A percentile compares a stretch with the other conserved stretches of the same genome.
Conservation (phyloP, 768 basidiomycete genomes). For the Coprinopsis sp. region DNA sequence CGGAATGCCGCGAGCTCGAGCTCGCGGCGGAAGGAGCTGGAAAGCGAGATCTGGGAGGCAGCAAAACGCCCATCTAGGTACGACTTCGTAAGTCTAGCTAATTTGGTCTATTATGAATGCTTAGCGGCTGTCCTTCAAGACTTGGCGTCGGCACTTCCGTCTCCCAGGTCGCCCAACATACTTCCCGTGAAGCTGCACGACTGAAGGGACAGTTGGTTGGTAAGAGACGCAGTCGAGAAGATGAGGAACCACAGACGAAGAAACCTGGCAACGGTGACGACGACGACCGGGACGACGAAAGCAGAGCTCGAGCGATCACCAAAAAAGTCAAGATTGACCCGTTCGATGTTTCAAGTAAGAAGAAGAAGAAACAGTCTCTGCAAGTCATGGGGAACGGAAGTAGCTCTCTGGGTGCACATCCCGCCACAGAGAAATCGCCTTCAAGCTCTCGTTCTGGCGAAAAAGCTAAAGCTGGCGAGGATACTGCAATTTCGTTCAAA, state of each 20-base stretch:
- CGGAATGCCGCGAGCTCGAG: constrained; percentile 33
- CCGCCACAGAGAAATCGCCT: too few relatives aligned
- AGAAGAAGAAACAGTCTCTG: constrained; percentile 17
- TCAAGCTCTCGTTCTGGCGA: too few relatives aligned
- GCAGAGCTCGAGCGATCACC: constrained; percentile 50
- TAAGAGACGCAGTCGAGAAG: constrained; percentile 44
- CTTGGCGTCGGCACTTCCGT: constrained; percentile 71
- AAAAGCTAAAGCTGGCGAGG: background rate
- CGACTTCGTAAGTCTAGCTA: constrained; percentile 14
- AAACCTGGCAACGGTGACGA: constrained; percentile 29
- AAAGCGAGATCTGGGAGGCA: constrained; percentile 60
- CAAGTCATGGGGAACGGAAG: too few relatives aligned
- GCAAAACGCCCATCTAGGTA: constrained; percentile 72
- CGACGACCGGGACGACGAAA: constrained; percentile 49
- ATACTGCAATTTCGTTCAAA: background rate
- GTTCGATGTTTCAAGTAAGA: constrained; percentile 34
- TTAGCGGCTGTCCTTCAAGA: constrained; percentile 29
- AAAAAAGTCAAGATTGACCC: constrained; percentile 60
- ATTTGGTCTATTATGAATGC: constrained; percentile 2
- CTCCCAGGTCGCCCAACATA: constrained; percentile 38
- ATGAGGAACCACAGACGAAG: constrained; percentile 26
- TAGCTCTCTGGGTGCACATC: too few relatives aligned
- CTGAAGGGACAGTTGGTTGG: constrained; percentile 57
- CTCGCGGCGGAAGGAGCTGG: constrained; percentile 32
- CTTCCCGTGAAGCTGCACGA: constrained; percentile 52